Conservation (phyloP, 2,329 filamentous ascomycete species). For the Alternaria viburni region DNA sequence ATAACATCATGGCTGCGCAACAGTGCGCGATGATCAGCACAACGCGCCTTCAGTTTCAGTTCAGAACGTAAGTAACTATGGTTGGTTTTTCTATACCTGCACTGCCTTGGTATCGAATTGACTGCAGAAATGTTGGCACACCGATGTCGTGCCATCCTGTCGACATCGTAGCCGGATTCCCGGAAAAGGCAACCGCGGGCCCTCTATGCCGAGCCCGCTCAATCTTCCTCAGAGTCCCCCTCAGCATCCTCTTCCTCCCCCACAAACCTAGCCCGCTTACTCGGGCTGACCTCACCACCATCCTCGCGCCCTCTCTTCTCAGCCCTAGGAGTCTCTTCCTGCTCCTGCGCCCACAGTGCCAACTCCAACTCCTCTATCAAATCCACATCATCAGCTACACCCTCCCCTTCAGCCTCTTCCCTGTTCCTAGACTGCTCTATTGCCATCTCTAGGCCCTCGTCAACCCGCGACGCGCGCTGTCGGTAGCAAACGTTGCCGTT, state of each 20-base stretch:
- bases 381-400: not conserved
- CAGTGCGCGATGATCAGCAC: not conserved
- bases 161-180: not conserved
- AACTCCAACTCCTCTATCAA: not conserved
- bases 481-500: conserved; percentile 33
- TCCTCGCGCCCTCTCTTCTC: not conserved
- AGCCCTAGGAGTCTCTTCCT: not conserved
- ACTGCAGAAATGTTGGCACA: rapidly evolving
- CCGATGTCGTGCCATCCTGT: not conserved
- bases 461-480: conserved; percentile 8
- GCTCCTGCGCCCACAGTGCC: not conserved
- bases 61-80: not conserved
- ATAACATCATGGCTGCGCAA: not conserved
- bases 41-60: not conserved
- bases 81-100: not conserved
- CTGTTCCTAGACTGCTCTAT: not conserved
- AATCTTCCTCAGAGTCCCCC: conserved; percentile 14
- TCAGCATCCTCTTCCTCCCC: conserved; percentile 8
- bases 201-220: not conserved
- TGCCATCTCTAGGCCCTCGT: not conserved
- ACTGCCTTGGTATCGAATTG: not conserved
- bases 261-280: not conserved
- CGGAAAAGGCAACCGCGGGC: not conserved
- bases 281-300: not conserved
- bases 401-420: not conserved